Evolutionary conservation across 2,329 filamentous ascomycete species (phyloP).

Genomic region (Tolypocladium ovalisporum): DNA sequence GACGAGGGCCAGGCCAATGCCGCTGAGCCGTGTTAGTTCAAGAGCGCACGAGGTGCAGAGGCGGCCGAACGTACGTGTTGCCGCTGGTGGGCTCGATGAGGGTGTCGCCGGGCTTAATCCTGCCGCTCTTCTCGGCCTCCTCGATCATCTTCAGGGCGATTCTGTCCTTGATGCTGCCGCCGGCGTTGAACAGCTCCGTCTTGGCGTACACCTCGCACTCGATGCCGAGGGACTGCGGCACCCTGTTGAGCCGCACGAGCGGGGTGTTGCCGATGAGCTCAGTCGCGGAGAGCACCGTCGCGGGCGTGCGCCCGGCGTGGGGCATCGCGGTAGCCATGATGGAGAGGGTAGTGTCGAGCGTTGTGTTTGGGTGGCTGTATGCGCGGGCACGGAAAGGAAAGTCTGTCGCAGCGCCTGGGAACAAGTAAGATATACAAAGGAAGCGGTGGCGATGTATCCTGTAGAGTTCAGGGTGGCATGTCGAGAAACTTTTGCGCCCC

Average conservation of each 20-base stretch:
- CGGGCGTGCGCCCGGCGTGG: conserved; percentile 18
- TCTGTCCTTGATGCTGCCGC: conserved; percentile 86
- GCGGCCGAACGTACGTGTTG: conserved; percentile 55
- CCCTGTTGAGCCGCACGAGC: conserved; percentile 86
- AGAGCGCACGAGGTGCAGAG: background rate
- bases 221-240: conserved; percentile 83
- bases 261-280: conserved; percentile 93
- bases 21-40: conserved; percentile 32
- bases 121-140: conserved; percentile 78
- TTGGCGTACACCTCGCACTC: conserved; percentile 85
- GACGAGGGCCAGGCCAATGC: conserved; percentile 89
- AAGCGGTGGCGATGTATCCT: too few species aligned
- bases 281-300: conserved; percentile 51
- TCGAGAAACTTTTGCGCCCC: conserved; percentile 4
- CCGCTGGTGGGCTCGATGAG: conserved; percentile 96
- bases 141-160: conserved; percentile 98
- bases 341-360: background rate
- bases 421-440: too few species aligned
- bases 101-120: conserved; percentile 94
- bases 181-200: conserved; percentile 87
- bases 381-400: background rate
- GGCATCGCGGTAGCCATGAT: conserved; percentile 14
- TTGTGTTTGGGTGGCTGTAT: background rate
- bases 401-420: background rate
- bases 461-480: background rate